Base-by-base conservation (phyloP, 2,329 filamentous ascomycete species). In the Phaeoacremonium minimum region DNA sequence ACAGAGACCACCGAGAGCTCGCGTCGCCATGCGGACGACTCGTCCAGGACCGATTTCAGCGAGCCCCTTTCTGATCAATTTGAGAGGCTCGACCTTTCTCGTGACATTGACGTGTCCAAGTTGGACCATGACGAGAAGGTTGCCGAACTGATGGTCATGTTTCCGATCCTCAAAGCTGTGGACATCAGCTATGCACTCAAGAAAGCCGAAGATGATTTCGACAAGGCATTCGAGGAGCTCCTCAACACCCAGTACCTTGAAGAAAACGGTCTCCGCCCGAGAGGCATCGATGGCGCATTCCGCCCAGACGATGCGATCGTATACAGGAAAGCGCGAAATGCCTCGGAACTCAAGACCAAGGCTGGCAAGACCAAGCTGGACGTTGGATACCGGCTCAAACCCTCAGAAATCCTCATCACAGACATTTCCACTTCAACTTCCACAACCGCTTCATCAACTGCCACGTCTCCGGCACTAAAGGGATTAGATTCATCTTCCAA, bases 231-330 rank as follows among this genome's bases (percentile, higher is more conserved):
- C 43, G 88, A 95, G 49, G 80, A 88, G 40, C 66, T 97, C 11
- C 72, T 96, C 19, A 94, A 85, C 46, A 71, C 87, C 12, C 79
- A 85, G 15, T 88, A 83, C 51, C 80, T 96, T 5, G 79, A 87
- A 40, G 78, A 88, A 38, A 73, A 69, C 1, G 75, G 75, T 1
- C 68, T 77, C 36, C 67, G 74, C 2, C 66, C 71, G 2, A 91
- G 85, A 53, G 87, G 89, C 0, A 69, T 96, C n/a, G 88, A 96
- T 40, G 88, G 77, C 0, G 95, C 95, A 53, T 80, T 77, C 15
- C 71, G 77, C 28, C 71, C 72, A 0, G 71, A 78, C 13, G 61
- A 69, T 13, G 57, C 62, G 1, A 56, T 56, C 1, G 51, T 35
- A 15, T 42, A 44, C 6, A 51, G 43, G 18, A 69, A 66, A 61